Base-by-base conservation (phyloP, 805 yeast genomes). In the Wickerhamomyces bovis region DNA sequence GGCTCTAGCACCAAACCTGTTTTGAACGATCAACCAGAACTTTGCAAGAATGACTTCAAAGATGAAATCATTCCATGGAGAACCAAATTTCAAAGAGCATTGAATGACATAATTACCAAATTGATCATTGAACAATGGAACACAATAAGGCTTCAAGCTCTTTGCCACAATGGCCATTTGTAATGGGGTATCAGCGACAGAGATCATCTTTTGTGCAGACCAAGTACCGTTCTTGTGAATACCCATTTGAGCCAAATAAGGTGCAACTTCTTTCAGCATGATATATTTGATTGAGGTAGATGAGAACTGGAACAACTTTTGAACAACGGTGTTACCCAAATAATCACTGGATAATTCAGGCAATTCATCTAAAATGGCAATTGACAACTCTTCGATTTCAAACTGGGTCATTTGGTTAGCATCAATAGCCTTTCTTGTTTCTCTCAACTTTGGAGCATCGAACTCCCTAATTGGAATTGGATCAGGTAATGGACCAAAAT, bases 151-250 rank as follows among this genome's bases (percentile, higher is more conserved):
- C 49, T 79, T 77, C 52, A 94, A 74, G 38, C 89, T 78, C 22
- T 77, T 70, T 9, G 83, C 81, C 39, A 94, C 85, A 42, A 85
- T 62, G 55, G 73, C 68, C 63, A 79, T 83, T 57, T 81, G 87
- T 42, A 78, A 74, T 39, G 74, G 80, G 42, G 80, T 80, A 52
- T 74, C 67, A 4, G 89, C 84, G 40, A 82, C 81, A 53, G 81
- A 85, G 55, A 94, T 89, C 65, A 94, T 83, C 66, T 92, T 94
- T 66, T 94, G 99, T 21, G 96, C 95, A 2, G 97, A 98, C 99
- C 99, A 94, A 6, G 99, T 94, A 51, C 99, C 99, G 64, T 94
- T 94, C 61, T 94, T 94, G 69, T 94, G 99, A 46, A 89, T 83
- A 56, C 97, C 94, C 73, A 92, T 84, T 56, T 89, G 95, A 1